phyloP scores from a whole-genome alignment of 2,329 filamentous ascomycete genomes.

The Xenoacremonium recifei region DNA sequence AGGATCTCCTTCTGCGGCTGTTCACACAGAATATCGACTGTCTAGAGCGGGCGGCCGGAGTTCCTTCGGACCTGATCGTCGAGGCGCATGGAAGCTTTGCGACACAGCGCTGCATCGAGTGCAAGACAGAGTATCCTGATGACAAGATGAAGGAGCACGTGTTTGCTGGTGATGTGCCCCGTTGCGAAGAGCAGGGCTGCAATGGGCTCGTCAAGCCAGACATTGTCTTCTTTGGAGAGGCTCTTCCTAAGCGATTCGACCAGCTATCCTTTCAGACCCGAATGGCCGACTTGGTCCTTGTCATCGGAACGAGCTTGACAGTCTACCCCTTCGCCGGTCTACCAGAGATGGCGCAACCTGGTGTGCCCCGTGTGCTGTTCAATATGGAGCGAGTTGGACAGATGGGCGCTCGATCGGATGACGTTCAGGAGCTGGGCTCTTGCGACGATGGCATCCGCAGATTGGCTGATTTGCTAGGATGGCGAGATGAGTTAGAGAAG shows the following conservation, averaged over 20 bases:
- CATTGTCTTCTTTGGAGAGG: conserved; percentile 90
- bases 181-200: conserved; percentile 62
- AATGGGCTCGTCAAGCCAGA: conserved; percentile 85
- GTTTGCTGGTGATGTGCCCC: conserved; percentile 64
- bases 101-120: conserved; percentile 87
- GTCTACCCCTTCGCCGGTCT: conserved; percentile 89
- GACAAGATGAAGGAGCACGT: conserved; percentile 73
- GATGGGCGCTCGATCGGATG: conserved; percentile 74
- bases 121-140: conserved; percentile 68
- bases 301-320: conserved; percentile 84
- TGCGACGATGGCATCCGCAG: conserved; percentile 80
- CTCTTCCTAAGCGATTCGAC: conserved; percentile 44
- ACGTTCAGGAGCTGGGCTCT: conserved; percentile 79
- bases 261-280: conserved; percentile 44
- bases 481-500: conserved; percentile 77
- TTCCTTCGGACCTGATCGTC: conserved; percentile 77
- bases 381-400: conserved; percentile 83
- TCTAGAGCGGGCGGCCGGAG: conserved; percentile 81
- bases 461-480: conserved; percentile 78
- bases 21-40: conserved; percentile 99
- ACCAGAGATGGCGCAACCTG: conserved; percentile 60
- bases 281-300: conserved; percentile 73
- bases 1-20: conserved; percentile 75
- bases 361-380: conserved; percentile 76
- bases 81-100: conserved; percentile 97